Percentiles rank a stretch among this genome's conserved stretches.
These are phyloP conservation scores for Blastobotrys capitulatus DNA, from an alignment of 1,139 yeast genomes.

Conservation along the genomic window DNA sequence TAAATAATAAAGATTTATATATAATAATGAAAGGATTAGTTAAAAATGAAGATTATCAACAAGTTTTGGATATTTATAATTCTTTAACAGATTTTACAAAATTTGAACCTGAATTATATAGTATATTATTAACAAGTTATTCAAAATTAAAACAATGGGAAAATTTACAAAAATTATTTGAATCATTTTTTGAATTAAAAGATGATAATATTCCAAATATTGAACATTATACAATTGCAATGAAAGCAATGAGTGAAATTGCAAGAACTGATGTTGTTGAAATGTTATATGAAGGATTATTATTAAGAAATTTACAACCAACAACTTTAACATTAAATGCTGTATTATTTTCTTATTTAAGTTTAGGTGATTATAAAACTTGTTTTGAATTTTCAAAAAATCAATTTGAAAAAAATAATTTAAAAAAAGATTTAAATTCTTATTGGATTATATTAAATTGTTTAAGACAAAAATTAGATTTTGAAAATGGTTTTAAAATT, in stretches of 20 bases:
- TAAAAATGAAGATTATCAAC: slow-evolving; percentile 37
- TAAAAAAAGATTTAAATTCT: slow-evolving; percentile 31
- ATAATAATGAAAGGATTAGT: slow-evolving; percentile 41
- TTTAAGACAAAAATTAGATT: slow-evolving; percentile 23
- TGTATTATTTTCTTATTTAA: slow-evolving; percentile 44
- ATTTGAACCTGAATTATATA: slow-evolving; percentile 19
- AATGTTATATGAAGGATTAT: slow-evolving; percentile 43
- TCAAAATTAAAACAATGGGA: slow-evolving; percentile 54
- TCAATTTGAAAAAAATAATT: slow-evolving; percentile 35
- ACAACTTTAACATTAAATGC: slow-evolving; percentile 41
- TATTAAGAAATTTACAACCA: slow-evolving; percentile 46
- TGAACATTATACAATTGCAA: slow-evolving; percentile 57
- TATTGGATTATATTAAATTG: slow-evolving; percentile 28
- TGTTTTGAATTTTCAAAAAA: slow-evolving; percentile 42
- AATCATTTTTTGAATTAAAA: slow-evolving; percentile 53
- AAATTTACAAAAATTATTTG: slow-evolving; percentile 56
- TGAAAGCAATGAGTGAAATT: slow-evolving; percentile 54
- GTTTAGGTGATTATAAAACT: slow-evolving; percentile 42
- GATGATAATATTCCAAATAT: slow-evolving; percentile 45
- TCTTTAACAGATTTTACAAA: slow-evolving; percentile 30
- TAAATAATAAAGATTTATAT: slow-evolving; percentile 24
- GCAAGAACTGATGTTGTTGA: slow-evolving; percentile 55
- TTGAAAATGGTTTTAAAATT: neutral
- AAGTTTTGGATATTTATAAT: slow-evolving; percentile 40
- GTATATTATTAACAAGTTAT: slow-evolving; percentile 37